These are phyloP conservation scores for Penicillium coprophilum DNA, from an alignment of 495 filamentous ascomycete species.

Conservation along the genomic window DNA sequence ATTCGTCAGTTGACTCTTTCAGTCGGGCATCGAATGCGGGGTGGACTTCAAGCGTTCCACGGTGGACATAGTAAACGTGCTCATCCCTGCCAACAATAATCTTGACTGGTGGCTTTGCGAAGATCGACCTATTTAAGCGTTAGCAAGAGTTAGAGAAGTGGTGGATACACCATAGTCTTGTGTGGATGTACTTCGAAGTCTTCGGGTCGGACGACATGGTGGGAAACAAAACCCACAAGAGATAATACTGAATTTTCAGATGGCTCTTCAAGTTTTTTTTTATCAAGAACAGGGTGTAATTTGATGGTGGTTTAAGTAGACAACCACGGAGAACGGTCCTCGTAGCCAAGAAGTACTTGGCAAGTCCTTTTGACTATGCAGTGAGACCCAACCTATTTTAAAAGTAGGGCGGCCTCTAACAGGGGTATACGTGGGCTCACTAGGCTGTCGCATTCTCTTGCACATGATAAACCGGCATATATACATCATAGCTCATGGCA, in stretches of 20 bases:
- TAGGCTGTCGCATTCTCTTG: background rate
- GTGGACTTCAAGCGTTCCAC: constrained; percentile 3
- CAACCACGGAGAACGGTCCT: background rate
- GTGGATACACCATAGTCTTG: background rate
- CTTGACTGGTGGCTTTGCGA: constrained; percentile 9
- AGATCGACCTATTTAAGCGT: constrained; percentile 2
- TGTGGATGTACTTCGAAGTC: background rate
- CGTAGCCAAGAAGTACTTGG: constrained; percentile 2
- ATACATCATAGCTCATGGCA: background rate
- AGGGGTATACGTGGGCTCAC: background rate
- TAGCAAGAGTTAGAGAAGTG: background rate
- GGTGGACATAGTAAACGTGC: constrained; percentile 5
- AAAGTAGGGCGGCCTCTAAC: background rate
- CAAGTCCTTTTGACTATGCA: constrained; percentile 10
- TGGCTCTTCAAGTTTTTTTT: too few species aligned
- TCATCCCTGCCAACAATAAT: constrained; percentile 2
- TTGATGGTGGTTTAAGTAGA: background rate
- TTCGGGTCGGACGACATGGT: background rate
- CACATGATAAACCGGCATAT: background rate
- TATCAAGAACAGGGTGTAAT: background rate
- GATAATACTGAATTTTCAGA: too few species aligned
- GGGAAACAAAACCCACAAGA: background rate
- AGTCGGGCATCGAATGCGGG: constrained; percentile 8
- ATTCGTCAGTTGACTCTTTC: background rate
- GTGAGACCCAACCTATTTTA: constrained; percentile 4